A percentile compares a stretch with the other conserved stretches of the same genome.
These are phyloP conservation scores for Chaetomidium leptoderma DNA, from an alignment of 495 filamentous ascomycete species.

Conservation along the genomic window DNA sequence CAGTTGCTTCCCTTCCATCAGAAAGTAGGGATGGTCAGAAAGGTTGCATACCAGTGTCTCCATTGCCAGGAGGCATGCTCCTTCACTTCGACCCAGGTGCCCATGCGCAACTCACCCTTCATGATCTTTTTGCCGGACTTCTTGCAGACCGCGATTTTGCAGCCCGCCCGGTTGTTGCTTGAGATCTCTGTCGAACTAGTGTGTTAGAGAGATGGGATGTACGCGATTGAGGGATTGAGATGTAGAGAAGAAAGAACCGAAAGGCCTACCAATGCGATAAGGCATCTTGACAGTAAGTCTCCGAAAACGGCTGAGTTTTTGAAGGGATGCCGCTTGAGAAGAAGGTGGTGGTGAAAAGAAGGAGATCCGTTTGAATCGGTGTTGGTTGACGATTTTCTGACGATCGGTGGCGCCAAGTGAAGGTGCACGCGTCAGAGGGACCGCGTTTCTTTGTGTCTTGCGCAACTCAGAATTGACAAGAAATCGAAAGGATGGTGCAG, in stretches of 20 bases:
- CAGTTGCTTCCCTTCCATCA: neutral
- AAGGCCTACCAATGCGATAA: slow-evolving; percentile 38
- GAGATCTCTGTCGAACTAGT: slow-evolving; percentile 52
- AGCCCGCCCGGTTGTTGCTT: slow-evolving; percentile 59
- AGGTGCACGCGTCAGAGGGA: neutral
- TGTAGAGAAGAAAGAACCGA: neutral
- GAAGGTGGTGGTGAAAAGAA: neutral
- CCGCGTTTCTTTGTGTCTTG: neutral
- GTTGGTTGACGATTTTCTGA: neutral
- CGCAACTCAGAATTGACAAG: neutral
- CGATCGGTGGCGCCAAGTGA: neutral
- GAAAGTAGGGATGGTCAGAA: slow-evolving; percentile 15
- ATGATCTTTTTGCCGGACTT: slow-evolving; percentile 59
- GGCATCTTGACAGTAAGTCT: slow-evolving; percentile 22
- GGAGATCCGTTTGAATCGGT: neutral
- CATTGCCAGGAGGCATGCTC: slow-evolving; percentile 53
- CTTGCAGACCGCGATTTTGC: slow-evolving; percentile 65
- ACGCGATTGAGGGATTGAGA: too few species aligned
- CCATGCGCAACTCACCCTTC: slow-evolving; percentile 71
- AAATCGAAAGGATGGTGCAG: neutral
- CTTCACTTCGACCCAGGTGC: slow-evolving; percentile 56
- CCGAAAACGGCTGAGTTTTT: neutral
- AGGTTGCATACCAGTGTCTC: slow-evolving; percentile 66
- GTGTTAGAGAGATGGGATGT: neutral
- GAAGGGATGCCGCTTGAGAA: neutral